Evolutionary conservation across 208 protist genomes (phyloP).

Genomic region (Phytomonas francai): DNA sequence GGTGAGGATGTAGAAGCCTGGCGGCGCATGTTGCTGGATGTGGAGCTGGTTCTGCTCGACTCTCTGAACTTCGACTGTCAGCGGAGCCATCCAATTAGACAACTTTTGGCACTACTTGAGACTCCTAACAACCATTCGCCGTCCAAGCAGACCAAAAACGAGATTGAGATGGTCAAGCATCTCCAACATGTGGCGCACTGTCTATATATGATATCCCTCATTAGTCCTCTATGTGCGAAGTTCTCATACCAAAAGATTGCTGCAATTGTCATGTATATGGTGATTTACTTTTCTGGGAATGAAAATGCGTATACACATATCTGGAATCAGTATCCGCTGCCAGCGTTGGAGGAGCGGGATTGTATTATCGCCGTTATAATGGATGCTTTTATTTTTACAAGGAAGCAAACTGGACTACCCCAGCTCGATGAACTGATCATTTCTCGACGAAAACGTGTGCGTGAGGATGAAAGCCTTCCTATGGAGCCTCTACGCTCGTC

Average conservation of each 20-base stretch:
- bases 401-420: conserved; percentile 51
- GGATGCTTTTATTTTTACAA: conserved; percentile 65
- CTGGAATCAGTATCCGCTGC: conserved; percentile 17
- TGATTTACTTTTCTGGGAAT: conserved; percentile 21
- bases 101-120: conserved; percentile 35
- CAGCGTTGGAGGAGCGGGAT: conserved; percentile 30
- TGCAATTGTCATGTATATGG: conserved; percentile 43
- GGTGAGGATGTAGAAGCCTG: conserved; percentile 32
- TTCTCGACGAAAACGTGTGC: conserved; percentile 39
- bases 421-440: conserved; percentile 63
- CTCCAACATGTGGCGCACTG: conserved; percentile 43
- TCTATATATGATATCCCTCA: conserved; percentile 59
- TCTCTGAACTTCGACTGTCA: conserved; percentile 77
- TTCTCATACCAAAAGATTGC: conserved; percentile 32
- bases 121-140: conserved; percentile 1
- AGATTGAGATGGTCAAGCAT: conserved; percentile 10
- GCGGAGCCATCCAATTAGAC: conserved; percentile 41
- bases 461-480: conserved; percentile 2
- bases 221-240: conserved; percentile 57
- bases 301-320: conserved; percentile 23
- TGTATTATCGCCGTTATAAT: conserved; percentile 65
- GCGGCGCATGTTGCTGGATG: conserved; percentile 55
- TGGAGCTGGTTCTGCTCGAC: conserved; percentile 70
- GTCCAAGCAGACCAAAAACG: not conserved
- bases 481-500: not conserved